A percentile compares a stretch with the other conserved stretches of the same genome.
Conservation (phyloP, 768 basidiomycete genomes). For the Boletus insuetus region DNA sequence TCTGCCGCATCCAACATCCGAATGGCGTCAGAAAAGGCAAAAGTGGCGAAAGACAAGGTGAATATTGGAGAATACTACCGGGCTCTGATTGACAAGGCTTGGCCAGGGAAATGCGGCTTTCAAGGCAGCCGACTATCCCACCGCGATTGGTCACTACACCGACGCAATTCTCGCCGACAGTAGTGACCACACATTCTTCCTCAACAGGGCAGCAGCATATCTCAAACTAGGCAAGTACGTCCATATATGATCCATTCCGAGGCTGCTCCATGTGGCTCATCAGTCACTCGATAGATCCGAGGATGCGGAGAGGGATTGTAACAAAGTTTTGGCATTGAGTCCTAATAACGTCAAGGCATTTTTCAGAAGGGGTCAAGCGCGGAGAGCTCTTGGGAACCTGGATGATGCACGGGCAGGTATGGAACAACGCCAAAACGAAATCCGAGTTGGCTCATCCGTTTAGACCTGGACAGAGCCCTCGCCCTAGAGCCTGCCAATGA, state of each 20-base stretch:
- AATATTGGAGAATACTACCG: neutral
- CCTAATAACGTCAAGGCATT: constrained; percentile 71
- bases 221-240: constrained; percentile 94
- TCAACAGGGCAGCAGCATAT: constrained; percentile 91
- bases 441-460: constrained; percentile 1
- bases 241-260: neutral
- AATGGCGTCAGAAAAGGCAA: constrained; percentile 37
- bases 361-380: constrained; percentile 76
- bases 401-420: constrained; percentile 59
- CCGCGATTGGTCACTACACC: constrained; percentile 85
- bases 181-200: constrained; percentile 70
- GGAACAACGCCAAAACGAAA: neutral
- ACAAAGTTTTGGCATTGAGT: constrained; percentile 54
- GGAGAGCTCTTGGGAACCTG: constrained; percentile 51
- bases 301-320: constrained; percentile 83
- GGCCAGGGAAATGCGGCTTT: constrained; percentile 83
- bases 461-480: constrained; percentile 63
- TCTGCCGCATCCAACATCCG: neutral
- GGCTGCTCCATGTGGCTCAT: neutral
- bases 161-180: constrained; percentile 71
- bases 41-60: constrained; percentile 34
- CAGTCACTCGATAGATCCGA: constrained; percentile 47
- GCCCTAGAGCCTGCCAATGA: constrained; percentile 63
- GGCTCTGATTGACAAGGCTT: neutral
- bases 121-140: constrained; percentile 73